Percentiles rank a stretch among this genome's conserved stretches.
phyloP scores from a whole-genome alignment of 176 grass and related monocot genomes.

The Rhynchospora tenuis region DNA sequence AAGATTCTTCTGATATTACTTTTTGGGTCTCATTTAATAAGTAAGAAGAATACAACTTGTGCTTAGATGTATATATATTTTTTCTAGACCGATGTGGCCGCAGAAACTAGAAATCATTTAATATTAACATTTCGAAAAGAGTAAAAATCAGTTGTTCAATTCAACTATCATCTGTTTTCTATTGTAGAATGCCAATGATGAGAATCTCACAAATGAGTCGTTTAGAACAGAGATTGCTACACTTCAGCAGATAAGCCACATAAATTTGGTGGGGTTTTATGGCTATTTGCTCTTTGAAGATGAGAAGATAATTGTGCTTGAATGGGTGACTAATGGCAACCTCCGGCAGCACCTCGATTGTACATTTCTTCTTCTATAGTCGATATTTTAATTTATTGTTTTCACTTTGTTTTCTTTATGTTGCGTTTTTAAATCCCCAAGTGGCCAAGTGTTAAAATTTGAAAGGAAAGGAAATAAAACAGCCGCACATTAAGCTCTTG shows the following conservation, averaged over 20 bases:
- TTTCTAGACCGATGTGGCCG: background rate
- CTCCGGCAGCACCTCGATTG: slow-evolving; percentile 79
- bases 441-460: background rate
- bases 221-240: slow-evolving; percentile 79
- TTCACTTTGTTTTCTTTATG: background rate
- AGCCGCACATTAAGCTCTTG: too few species aligned
- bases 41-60: background rate
- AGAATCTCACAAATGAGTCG: slow-evolving; percentile 36
- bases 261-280: slow-evolving; percentile 80
- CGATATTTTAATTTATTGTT: background rate
- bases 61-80: background rate
- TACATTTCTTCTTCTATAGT: slow-evolving; percentile 12
- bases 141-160: background rate
- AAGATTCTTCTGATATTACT: background rate
- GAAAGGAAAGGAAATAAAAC: background rate
- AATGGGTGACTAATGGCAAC: slow-evolving; percentile 77
- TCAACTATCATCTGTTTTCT: background rate
- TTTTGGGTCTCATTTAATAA: background rate
- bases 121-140: background rate
- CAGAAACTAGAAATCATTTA: background rate
- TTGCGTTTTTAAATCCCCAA: background rate
- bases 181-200: slow-evolving; percentile 52
- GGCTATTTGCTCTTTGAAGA: slow-evolving; percentile 68
- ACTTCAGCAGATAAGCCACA: slow-evolving; percentile 66
- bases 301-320: slow-evolving; percentile 82